Conservation (phyloP, 768 basidiomycete genomes). For the Calocybe gangraenosa region DNA sequence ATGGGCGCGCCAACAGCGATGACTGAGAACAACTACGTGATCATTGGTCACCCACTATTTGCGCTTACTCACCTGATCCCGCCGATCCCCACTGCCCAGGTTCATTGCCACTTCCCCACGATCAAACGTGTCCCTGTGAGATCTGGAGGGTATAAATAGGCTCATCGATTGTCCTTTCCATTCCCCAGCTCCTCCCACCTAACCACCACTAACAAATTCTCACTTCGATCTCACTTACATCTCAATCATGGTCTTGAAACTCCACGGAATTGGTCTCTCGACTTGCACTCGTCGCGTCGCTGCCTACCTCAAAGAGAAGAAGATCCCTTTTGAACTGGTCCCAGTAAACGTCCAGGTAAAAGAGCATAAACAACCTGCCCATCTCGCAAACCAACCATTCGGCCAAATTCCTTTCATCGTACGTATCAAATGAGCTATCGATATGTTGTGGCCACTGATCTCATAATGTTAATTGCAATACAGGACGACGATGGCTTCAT, state of each 20-base stretch:
- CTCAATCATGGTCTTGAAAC: slow-evolving; percentile 35
- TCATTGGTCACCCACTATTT: too few relatives aligned
- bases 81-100: too few relatives aligned
- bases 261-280: slow-evolving; percentile 29
- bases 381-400: slow-evolving; percentile 44
- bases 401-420: slow-evolving; percentile 53
- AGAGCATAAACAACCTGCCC: slow-evolving; percentile 34
- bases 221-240: too few relatives aligned
- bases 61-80: too few relatives aligned
- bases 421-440: slow-evolving; percentile 4
- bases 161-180: too few relatives aligned
- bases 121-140: too few relatives aligned
- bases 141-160: too few relatives aligned
- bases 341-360: slow-evolving; percentile 31
- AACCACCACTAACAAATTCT: too few relatives aligned
- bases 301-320: slow-evolving; percentile 38
- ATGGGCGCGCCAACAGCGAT: too few relatives aligned
- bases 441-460: not conserved
- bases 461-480: not conserved
- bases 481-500: slow-evolving; percentile 17
- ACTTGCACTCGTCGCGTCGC: slow-evolving; percentile 45
- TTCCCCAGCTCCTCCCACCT: too few relatives aligned
- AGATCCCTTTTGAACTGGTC: slow-evolving; percentile 42
- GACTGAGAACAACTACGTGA: too few relatives aligned
- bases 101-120: too few relatives aligned